Percentiles rank a stretch among this genome's conserved stretches.
These are phyloP conservation scores for Boletus rubroflammeus DNA, from an alignment of 768 basidiomycete genomes.

Conservation along the genomic window DNA sequence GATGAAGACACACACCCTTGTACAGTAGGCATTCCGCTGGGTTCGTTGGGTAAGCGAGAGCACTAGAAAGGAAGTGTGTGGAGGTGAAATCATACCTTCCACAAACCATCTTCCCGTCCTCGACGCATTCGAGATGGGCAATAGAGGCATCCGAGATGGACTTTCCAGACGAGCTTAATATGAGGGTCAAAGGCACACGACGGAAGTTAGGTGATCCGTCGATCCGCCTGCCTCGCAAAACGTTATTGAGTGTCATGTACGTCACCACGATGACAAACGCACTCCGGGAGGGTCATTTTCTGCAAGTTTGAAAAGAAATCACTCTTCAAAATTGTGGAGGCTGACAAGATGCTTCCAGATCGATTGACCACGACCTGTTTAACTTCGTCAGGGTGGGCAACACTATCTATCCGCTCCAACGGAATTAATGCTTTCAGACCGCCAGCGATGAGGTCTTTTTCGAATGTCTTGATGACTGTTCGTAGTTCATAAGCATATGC, in stretches of 20 bases:
- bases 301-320: constrained; percentile 93
- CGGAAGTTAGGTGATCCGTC: constrained; percentile 96
- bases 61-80: neutral
- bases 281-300: constrained; percentile 97
- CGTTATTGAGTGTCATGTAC: neutral
- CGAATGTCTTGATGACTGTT: constrained; percentile 89
- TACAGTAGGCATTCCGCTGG: constrained; percentile 91
- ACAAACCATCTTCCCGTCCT: constrained; percentile 63
- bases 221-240: constrained; percentile 55
- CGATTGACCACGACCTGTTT: constrained; percentile 81
- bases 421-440: constrained; percentile 78
- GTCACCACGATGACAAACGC: constrained; percentile 21
- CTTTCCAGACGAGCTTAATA: constrained; percentile 22
- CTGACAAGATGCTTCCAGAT: constrained; percentile 81
- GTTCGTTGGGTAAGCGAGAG: constrained; percentile 21
- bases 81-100: constrained; percentile 54
- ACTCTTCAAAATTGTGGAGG: constrained; percentile 91
- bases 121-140: constrained; percentile 34
- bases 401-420: constrained; percentile 69
- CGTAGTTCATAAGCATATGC: neutral
- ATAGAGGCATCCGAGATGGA: constrained; percentile 30
- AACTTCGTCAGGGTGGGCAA: constrained; percentile 89
- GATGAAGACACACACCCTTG: constrained; percentile 47
- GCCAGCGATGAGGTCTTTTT: constrained; percentile 83
- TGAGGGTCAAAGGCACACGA: constrained; percentile 62